Evolutionary conservation across 371 early-diverging fungal species (phyloP), one percentile per base, ranked within the genome.

Genomic region (Saksenaea oblongispora): DNA sequence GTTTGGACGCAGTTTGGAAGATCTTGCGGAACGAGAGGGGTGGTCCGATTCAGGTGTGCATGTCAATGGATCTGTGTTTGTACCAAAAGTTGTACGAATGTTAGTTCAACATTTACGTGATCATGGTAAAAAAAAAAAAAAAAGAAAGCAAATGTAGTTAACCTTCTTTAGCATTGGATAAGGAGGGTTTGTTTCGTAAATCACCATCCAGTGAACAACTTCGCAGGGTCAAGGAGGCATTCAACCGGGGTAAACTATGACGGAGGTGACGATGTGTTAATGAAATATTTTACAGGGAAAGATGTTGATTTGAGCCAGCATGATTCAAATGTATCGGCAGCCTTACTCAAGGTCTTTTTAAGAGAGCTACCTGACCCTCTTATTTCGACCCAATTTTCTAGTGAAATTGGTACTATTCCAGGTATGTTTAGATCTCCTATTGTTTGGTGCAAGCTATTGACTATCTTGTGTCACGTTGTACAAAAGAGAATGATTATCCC

Each of bases 131-230:
- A 26, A 54, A 7, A 3, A 34, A 7, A 41, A 53, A 28, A n/a
- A 24, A 35, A 34, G 0, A 11, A 55, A 18, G 15, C 58, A 56
- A 59, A 37, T 24, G 27, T 5, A 17, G 27, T 54, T 51, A 22
- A 60, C 13, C 5, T 56, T 56, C 7, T 22, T 14, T 67, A 88
- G 94, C 94, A 0, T 69, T 95, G 60, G 82, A 87, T 18, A 84
- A 88, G 28, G 95, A 96, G 68, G 98, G 98, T 11, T 67, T 97
- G 5, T 97, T 97, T 64, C 78, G 98, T 27, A 84, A 93, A 39
- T 94, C 95, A 17, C 95, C 98, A 4, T 80, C 78, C 0, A 78
- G 78, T 44, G 78, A 75, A 35, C 78, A 82, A 58, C 56, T 82
- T 18, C 70, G 65, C 22, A 80, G 82, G 9, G 90, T 89, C 18